phyloP scores from a whole-genome alignment of 2,329 filamentous ascomycete species.

The Karstenula rhodostoma region DNA sequence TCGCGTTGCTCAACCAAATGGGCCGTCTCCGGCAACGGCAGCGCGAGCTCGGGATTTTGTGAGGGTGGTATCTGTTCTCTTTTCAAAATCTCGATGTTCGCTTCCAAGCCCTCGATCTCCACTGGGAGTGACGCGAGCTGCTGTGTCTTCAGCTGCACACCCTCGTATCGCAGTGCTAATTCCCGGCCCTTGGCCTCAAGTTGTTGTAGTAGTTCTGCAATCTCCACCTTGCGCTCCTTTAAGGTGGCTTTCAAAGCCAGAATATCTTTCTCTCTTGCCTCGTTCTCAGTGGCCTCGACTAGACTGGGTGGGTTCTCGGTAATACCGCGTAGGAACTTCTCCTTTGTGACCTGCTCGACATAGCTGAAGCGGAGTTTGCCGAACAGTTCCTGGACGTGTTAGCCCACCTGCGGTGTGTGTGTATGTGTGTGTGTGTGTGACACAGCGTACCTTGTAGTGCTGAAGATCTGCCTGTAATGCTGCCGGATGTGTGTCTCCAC shows the following conservation, averaged over 20 bases:
- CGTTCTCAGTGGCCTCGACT: conserved; percentile 81
- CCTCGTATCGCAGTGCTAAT: conserved; percentile 65
- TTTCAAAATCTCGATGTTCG: conserved; percentile 58
- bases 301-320: conserved; percentile 89
- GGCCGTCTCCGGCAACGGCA: conserved; percentile 55
- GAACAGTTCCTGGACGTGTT: conserved; percentile 76
- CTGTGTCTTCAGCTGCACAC: conserved; percentile 60
- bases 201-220: conserved; percentile 74
- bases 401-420: neutral
- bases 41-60: conserved; percentile 51
- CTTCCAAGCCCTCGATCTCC: conserved; percentile 61
- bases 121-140: conserved; percentile 61
- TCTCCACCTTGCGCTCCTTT: conserved; percentile 81
- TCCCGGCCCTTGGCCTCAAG: conserved; percentile 72
- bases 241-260: conserved; percentile 75
- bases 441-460: conserved; percentile 74
- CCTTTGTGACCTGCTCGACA: conserved; percentile 97
- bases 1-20: conserved; percentile 51
- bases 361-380: conserved; percentile 96
- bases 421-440: neutral
- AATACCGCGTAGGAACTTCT: conserved; percentile 94
- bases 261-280: conserved; percentile 62
- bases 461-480: conserved; percentile 82
- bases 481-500: conserved; percentile 70
- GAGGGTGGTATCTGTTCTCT: conserved; percentile 44